Evolutionary conservation across 2,329 filamentous ascomycete species (phyloP).

Genomic region (Calonectria henricotiae): DNA sequence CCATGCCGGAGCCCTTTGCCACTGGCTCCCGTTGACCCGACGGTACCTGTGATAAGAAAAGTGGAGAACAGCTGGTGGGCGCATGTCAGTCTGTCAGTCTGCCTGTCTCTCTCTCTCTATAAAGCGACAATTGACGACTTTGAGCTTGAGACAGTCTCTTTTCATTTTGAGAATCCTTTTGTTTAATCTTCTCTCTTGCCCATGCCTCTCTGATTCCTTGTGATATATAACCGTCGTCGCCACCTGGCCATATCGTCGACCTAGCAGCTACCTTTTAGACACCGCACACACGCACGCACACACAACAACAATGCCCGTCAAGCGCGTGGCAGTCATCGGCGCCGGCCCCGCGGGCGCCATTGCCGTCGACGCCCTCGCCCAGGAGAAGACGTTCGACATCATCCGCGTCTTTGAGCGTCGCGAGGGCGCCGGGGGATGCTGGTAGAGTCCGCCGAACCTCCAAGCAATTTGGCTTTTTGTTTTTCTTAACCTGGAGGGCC

Average conservation of each 20-base stretch:
- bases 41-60: conserved; percentile 10
- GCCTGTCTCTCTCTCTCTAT: neutral
- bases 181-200: neutral
- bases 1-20: neutral
- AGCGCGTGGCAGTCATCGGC: conserved; percentile 72
- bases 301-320: conserved; percentile 39
- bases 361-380: conserved; percentile 71
- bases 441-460: conserved; percentile 61
- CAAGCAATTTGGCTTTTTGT: neutral
- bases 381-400: conserved; percentile 72
- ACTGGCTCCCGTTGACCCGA: conserved; percentile 34
- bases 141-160: neutral
- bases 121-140: neutral
- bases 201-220: neutral
- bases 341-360: conserved; percentile 74
- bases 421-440: conserved; percentile 73
- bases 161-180: neutral
- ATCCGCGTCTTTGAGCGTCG: conserved; percentile 76
- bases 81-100: neutral
- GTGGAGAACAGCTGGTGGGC: conserved; percentile 13
- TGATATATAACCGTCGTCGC: neutral
- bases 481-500: no score
- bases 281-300: neutral
- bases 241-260: neutral
- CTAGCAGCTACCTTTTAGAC: neutral